phyloP scores from a whole-genome alignment of 129 eudicot species.

The Oenanthe sinensis region DNA sequence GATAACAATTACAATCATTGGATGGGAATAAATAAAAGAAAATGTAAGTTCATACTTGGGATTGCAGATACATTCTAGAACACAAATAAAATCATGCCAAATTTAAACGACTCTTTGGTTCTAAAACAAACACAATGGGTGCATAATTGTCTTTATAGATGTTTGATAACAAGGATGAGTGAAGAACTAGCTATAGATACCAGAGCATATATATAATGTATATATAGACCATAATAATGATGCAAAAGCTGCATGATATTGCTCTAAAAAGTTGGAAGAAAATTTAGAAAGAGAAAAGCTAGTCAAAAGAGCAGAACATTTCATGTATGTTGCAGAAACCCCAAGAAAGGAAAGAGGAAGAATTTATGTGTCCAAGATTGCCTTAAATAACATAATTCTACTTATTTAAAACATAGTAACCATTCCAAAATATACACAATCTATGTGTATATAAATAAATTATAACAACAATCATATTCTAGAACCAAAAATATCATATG shows the following conservation, averaged over 20 bases:
- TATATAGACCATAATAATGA: not conserved
- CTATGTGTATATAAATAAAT: not conserved
- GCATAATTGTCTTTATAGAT: not conserved
- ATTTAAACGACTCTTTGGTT: not conserved
- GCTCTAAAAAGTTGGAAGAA: not conserved
- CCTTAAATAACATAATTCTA: not conserved
- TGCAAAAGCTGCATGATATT: not conserved
- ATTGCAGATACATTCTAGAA: not conserved
- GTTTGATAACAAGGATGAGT: not conserved
- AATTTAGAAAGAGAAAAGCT: not conserved
- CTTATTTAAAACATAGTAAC: not conserved
- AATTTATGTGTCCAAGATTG: not conserved
- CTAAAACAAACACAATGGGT: not conserved
- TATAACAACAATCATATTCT: not conserved
- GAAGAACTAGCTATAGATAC: not conserved
- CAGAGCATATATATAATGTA: not conserved
- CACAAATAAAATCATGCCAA: not conserved
- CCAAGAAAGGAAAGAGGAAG: not conserved
- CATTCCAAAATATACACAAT: not conserved
- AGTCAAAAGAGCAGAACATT: not conserved
- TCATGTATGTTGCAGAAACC: not conserved
- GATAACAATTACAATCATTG: not conserved
- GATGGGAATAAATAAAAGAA: not conserved
- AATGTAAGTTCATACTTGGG: not conserved
- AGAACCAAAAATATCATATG: slow-evolving; percentile 1